Evolutionary conservation across 164 flowering plant species (phyloP).

Genomic region (Hamamelis virginiana): DNA sequence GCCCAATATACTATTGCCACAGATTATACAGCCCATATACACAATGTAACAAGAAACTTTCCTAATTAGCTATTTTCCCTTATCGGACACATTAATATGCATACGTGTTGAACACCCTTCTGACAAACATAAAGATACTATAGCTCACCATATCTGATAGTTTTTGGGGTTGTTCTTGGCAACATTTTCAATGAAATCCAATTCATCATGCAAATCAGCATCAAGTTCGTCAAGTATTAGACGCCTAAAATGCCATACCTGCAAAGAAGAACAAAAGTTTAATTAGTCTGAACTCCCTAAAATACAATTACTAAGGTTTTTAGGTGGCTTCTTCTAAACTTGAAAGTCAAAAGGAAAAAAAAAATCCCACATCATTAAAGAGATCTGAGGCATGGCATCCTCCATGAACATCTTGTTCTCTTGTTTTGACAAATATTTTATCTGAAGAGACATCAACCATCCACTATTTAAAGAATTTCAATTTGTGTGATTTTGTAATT

Average conservation of each 20-base stretch:
- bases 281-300: neutral
- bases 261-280: slow-evolving; percentile 1
- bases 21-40: no score
- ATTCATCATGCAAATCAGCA: slow-evolving; percentile 60
- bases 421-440: no score
- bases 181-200: slow-evolving; percentile 54
- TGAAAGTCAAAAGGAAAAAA: neutral
- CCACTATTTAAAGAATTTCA: no score
- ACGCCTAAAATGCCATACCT: slow-evolving; percentile 99
- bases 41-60: no score
- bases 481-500: no score
- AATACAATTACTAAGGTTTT: neutral
- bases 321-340: neutral
- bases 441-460: no score
- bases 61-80: no score
- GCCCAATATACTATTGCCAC: no score
- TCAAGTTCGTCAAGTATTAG: slow-evolving; percentile 63
- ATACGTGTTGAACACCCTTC: no score
- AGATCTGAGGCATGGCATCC: no score
- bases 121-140: neutral
- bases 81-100: no score
- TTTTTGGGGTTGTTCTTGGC: slow-evolving; percentile 74
- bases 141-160: slow-evolving; percentile 86
- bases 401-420: no score
- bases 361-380: neutral